Conservation (phyloP, 2,329 filamentous ascomycete species). For the Catunica adiposa region DNA sequence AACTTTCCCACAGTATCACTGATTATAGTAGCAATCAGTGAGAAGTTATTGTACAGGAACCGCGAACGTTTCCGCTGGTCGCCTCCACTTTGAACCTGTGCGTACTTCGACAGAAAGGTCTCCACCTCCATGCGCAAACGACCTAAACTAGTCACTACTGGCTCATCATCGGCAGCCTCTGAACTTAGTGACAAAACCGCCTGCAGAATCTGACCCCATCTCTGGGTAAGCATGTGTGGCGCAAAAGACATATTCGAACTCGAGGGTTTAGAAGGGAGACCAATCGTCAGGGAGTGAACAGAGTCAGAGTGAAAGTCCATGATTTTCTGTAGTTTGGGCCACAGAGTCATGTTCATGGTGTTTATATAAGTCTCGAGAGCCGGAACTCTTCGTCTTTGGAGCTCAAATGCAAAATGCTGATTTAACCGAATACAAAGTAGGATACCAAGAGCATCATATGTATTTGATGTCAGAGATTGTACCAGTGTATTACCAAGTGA, state of each 20-base stretch:
- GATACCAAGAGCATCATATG: constrained; percentile 70
- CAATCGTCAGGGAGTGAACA: constrained; percentile 46
- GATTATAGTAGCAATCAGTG: constrained; percentile 82
- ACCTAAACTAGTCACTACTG: constrained; percentile 63
- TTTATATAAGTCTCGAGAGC: constrained; percentile 86
- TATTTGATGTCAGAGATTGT: constrained; percentile 57
- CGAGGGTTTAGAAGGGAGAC: constrained; percentile 30
- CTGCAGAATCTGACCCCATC: constrained; percentile 86
- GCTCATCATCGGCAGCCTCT: constrained; percentile 90
- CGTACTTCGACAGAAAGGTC: constrained; percentile 60
- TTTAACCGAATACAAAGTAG: constrained; percentile 86
- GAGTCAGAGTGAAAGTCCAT: constrained; percentile 91
- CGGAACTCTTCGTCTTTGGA: constrained; percentile 80
- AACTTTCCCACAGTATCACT: constrained; percentile 59
- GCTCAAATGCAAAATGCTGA: constrained; percentile 83
- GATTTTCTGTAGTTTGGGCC: constrained; percentile 85
- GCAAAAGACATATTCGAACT: constrained; percentile 39
- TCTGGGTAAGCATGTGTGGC: constrained; percentile 80
- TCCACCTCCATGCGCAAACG: constrained; percentile 71
- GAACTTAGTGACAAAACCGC: constrained; percentile 67
- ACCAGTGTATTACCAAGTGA: constrained; percentile 64
- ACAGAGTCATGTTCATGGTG: constrained; percentile 85
- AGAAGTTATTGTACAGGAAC: constrained; percentile 94
- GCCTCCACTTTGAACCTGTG: constrained; percentile 44
- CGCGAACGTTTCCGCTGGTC: constrained; percentile 69